Conservation (phyloP, 2,329 filamentous ascomycete genomes). For the Periglandula ipomoeae region DNA sequence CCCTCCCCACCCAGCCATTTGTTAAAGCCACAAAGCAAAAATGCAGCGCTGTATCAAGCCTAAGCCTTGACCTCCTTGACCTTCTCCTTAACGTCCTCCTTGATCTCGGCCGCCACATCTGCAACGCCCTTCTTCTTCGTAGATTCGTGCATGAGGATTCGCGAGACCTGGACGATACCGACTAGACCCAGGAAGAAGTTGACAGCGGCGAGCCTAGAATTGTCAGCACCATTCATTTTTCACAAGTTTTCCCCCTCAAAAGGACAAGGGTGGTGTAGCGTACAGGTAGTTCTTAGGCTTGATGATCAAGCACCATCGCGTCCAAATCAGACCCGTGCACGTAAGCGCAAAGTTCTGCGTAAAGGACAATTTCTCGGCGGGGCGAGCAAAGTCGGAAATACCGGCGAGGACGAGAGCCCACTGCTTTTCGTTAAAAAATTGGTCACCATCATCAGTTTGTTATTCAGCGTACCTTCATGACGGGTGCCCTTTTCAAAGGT, state of each 20-base stretch:
- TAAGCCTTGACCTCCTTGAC: slow-evolving; percentile 14
- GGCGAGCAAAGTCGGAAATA: slow-evolving; percentile 82
- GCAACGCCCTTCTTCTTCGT: slow-evolving; percentile 44
- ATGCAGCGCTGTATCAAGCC: background rate
- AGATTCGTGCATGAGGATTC: slow-evolving; percentile 61
- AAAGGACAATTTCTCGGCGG: slow-evolving; percentile 84
- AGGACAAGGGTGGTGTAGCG: slow-evolving; percentile 22
- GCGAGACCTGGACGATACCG: slow-evolving; percentile 69
- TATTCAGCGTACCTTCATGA: slow-evolving; percentile 79
- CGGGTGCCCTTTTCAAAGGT: slow-evolving; percentile 67
- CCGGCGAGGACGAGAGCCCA: slow-evolving; percentile 92
- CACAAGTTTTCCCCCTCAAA: no score
- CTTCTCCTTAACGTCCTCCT: slow-evolving; percentile 29
- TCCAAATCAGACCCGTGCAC: slow-evolving; percentile 93
- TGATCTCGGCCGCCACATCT: slow-evolving; percentile 28
- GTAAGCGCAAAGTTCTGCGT: slow-evolving; percentile 88
- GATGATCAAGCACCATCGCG: slow-evolving; percentile 96
- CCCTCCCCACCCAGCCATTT: no score
- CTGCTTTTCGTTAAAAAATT: no score
- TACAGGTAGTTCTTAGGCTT: slow-evolving; percentile 86
- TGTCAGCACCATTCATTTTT: background rate
- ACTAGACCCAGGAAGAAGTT: slow-evolving; percentile 97
- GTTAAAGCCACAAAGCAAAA: background rate
- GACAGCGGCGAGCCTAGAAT: slow-evolving; percentile 72
- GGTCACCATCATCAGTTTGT: no score